phyloP scores from a whole-genome alignment of 805 yeast species.

The Metschnikowia lachancei region DNA sequence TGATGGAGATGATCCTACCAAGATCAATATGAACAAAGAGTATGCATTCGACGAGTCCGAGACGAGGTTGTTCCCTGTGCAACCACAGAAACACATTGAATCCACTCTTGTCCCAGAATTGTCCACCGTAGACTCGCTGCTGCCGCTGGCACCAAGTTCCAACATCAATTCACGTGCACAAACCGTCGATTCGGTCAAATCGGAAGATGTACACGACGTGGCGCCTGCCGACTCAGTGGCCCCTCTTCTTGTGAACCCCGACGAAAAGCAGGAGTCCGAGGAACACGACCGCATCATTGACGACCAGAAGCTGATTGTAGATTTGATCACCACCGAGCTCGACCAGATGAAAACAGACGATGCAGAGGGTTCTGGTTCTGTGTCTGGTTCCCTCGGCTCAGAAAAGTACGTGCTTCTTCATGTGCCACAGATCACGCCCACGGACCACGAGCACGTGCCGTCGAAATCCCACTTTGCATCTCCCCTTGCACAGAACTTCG shows the following conservation, averaged over 20 bases:
- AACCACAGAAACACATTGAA: slow-evolving; percentile 54
- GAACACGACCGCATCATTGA: slow-evolving; percentile 29
- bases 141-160: slow-evolving; percentile 8
- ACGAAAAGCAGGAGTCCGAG: slow-evolving; percentile 29
- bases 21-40: slow-evolving; percentile 63
- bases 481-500: slow-evolving; percentile 11
- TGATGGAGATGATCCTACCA: slow-evolving; percentile 43
- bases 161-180: slow-evolving; percentile 9
- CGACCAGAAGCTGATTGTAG: slow-evolving; percentile 33
- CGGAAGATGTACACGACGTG: slow-evolving; percentile 32
- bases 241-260: slow-evolving; percentile 17
- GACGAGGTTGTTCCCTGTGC: slow-evolving; percentile 62
- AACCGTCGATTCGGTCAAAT: slow-evolving; percentile 25
- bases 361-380: not conserved
- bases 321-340: slow-evolving; percentile 26
- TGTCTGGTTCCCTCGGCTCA: not conserved
- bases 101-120: slow-evolving; percentile 7
- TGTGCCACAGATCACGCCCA: slow-evolving; percentile 44
- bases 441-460: not conserved
- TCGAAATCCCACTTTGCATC: slow-evolving; percentile 14
- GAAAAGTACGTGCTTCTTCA: slow-evolving; percentile 43
- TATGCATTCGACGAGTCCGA: slow-evolving; percentile 52
- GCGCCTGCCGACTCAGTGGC: slow-evolving; percentile 20
- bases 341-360: slow-evolving; percentile 20
- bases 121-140: slow-evolving; percentile 29